Base-by-base conservation (phyloP, 1,284 basidiomycete genomes). In the Cryptococcus sp. region DNA sequence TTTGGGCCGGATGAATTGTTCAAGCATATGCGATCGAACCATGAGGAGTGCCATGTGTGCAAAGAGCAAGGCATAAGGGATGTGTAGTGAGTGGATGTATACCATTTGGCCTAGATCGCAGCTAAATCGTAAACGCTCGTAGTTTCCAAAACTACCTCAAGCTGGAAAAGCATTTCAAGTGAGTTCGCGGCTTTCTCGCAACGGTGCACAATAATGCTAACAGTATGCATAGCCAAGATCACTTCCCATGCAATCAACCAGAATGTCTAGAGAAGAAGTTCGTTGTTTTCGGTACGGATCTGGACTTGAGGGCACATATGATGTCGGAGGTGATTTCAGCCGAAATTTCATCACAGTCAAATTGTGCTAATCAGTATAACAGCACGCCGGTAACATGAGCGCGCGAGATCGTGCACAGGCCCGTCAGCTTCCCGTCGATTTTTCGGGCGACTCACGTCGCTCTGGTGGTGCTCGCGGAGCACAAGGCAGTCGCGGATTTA, bases 11-110 rank as follows among this genome's bases (percentile, higher is more conserved):
- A 99, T 70, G 93, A 95, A 72, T 80, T 98, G n/a, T 97, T 88
- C 74, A 81, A 87, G 40, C 96, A 99, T 78, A 93, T 97, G 88
- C 85, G 94, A 46, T 89, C 94, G 71, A 82, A 81, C 48, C 95
- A 99, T 79, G 95, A 99, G 75, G 94, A 99, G 72, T 99, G 96
- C 75, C 96, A 96, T 70, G 80, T 99, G 29, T 99, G 96, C 79
- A 91, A 91, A 73, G 82, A 87, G 39, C 84, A 87, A 55, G 92
- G 88, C 5, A 73, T 92, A 46, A 81, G 84, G 61, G 86, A 93
- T 75, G 87, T 93, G 79, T 93, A 95, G 89, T 95, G 74, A 76
- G 89, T 85, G 41, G n/a, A 48, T 57, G 16, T 16, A 3, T 37
- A 25, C 34, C 43, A 1, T 17, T 52, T 29, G 25, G 26, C 10